Base-by-base conservation (phyloP, 1,284 basidiomycete species). In the Ustilago tritici region DNA sequence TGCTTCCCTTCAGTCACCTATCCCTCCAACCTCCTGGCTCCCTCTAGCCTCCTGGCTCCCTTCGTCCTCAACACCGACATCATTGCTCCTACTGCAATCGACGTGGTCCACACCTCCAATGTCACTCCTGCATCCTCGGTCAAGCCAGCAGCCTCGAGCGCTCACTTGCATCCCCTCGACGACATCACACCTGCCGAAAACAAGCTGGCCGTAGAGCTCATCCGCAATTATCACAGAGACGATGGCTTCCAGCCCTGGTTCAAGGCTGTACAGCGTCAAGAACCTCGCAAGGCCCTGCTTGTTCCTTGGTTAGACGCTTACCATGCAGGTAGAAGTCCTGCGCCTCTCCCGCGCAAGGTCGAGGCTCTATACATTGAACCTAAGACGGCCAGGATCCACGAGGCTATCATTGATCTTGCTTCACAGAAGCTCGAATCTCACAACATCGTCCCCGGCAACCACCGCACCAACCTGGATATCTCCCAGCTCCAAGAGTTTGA, bases 301-400 rank as follows among this genome's bases (percentile, higher is more conserved):
- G 52, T 65, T 4, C 71, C 66, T 12, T 74, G 70, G 65, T 56
- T 77, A n/a, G 75, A 77, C 32, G 70, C 69, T 15, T 74, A 40
- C 38, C 69, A 76, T 40, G 52, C 61, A 17, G 69, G 54, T 31
- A 17, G 47, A 28, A 63, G 55, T 17, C 55, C 57, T 11, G 32
- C 60, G 10, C 38, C 60, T 17, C 56, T 67, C 15, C 65, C 74
- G 3, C 59, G 70, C 34, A 71, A 60, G 53, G 41, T 65, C 46
- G 74, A 76, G 38, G 70, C 32, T 14, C 28, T 66, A 52, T 76
- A 67, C 43, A 73, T 69, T n/a, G 61, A 62, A 38, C 63, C 64
- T 6, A 60, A 65, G 36, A 65, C 70, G 19, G 64, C 54, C 53
- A 61, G 58, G 36, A 68, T 76, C 31, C 62, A 68, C 56, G 65